Evolutionary conservation across 805 yeast genomes (phyloP).

Genomic region (Metschnikowia bowlesiae): DNA sequence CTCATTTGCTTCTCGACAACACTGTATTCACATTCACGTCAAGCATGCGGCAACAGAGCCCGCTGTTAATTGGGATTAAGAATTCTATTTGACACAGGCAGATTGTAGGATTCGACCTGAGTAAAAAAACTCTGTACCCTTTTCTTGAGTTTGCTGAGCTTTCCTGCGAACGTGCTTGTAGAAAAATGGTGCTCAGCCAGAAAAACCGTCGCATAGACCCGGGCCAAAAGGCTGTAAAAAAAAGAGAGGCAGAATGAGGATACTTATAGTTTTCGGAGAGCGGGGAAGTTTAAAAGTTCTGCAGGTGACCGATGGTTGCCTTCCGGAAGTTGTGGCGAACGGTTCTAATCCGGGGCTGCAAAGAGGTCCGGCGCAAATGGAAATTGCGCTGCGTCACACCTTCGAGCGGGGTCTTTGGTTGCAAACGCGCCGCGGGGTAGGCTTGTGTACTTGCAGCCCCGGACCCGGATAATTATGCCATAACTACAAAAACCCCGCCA

Average conservation of each 20-base stretch:
- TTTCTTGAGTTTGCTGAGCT: neutral
- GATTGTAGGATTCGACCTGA: too few relatives aligned
- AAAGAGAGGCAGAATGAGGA: neutral
- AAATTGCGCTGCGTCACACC: neutral
- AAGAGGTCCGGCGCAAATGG: neutral
- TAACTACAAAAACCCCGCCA: too few relatives aligned
- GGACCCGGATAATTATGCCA: neutral
- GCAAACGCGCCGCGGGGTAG: conserved; percentile 2
- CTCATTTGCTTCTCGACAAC: neutral
- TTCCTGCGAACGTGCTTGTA: neutral
- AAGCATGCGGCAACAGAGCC: too few relatives aligned
- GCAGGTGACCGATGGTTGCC: too few relatives aligned
- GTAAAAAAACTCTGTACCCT: neutral
- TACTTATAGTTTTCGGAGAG: neutral
- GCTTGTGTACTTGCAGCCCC: neutral
- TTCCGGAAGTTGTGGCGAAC: neutral
- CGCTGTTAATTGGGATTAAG: too few relatives aligned
- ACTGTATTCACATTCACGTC: neutral
- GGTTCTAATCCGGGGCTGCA: neutral
- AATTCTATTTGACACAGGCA: too few relatives aligned
- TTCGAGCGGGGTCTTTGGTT: conserved; percentile 1
- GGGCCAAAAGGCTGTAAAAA: neutral
- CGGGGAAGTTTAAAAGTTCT: neutral
- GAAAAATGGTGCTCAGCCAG: neutral
- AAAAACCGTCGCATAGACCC: neutral